Evolutionary conservation across 805 yeast species (phyloP).

Genomic region (Metschnikowia matae): DNA sequence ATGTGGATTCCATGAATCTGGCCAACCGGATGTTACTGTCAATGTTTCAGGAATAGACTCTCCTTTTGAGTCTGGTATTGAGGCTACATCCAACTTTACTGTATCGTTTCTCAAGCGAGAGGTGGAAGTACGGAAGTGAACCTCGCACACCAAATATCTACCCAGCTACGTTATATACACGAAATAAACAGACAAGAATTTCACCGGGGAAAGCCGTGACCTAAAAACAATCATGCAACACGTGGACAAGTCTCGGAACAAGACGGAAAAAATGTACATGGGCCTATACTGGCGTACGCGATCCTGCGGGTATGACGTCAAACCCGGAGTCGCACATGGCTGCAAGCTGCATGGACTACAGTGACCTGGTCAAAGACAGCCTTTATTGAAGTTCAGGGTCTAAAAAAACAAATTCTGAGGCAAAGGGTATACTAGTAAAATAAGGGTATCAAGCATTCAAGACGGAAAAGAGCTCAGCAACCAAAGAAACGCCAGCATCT

Average conservation of each 20-base stretch:
- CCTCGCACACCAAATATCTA: not conserved
- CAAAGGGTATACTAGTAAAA: not conserved
- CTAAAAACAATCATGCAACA: not conserved
- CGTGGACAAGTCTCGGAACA: no score
- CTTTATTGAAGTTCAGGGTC: not conserved
- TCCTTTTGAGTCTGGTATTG: constrained; percentile 36
- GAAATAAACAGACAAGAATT: not conserved
- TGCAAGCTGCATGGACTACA: not conserved
- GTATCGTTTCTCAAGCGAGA: constrained; percentile 35
- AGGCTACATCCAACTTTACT: constrained; percentile 38
- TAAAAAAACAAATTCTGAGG: no score
- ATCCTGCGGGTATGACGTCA: not conserved
- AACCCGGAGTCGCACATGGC: not conserved
- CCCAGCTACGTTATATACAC: not conserved
- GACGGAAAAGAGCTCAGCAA: constrained; percentile 4
- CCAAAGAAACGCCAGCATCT: constrained; percentile 7
- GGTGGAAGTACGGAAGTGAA: not conserved
- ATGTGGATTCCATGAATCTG: constrained; percentile 34
- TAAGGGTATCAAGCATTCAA: constrained; percentile 1
- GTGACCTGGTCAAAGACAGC: no score
- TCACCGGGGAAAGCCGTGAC: not conserved
- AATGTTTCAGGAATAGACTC: constrained; percentile 11
- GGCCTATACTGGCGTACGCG: not conserved
- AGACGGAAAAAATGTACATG: not conserved
- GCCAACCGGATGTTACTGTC: constrained; percentile 17